Conservation (phyloP, 371 early-diverging fungal genomes). For the Syncephalastrum sp. region DNA sequence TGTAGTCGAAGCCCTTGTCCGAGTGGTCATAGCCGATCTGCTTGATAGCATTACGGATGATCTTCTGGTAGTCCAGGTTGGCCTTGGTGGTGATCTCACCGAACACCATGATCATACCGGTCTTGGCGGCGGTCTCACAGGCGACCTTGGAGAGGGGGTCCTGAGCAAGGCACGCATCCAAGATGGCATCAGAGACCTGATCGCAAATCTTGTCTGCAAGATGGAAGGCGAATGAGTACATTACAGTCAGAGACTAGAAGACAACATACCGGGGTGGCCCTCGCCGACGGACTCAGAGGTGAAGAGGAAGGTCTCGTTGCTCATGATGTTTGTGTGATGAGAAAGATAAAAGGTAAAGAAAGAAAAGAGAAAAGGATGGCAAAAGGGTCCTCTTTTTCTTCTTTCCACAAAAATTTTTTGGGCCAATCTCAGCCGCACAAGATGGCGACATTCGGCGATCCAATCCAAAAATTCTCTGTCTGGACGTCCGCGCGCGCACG, state of each 20-base stretch:
- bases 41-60: slow-evolving; percentile 96
- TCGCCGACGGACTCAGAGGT: slow-evolving; percentile 99
- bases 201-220: slow-evolving; percentile 99
- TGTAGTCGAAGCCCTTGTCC: slow-evolving; percentile 98
- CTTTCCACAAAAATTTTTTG: no score
- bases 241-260: not conserved
- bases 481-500: no score
- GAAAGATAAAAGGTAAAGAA: slow-evolving; percentile 5
- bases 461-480: no score
- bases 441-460: no score
- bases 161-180: slow-evolving; percentile 96
- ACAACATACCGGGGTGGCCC: slow-evolving; percentile 91
- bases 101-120: slow-evolving; percentile 99
- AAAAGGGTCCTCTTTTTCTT: no score
- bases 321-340: slow-evolving; percentile 15
- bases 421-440: no score
- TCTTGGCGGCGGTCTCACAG: slow-evolving; percentile 99
- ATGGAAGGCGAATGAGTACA: not conserved
- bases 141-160: slow-evolving; percentile 99
- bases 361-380: not conserved
- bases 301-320: slow-evolving; percentile 85
- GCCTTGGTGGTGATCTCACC: slow-evolving; percentile 99
- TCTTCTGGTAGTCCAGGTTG: slow-evolving; percentile 95
- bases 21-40: slow-evolving; percentile 98
- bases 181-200: slow-evolving; percentile 97